phyloP scores from a whole-genome alignment of 345 rosid genomes.

The Toxicodendron radicans region DNA sequence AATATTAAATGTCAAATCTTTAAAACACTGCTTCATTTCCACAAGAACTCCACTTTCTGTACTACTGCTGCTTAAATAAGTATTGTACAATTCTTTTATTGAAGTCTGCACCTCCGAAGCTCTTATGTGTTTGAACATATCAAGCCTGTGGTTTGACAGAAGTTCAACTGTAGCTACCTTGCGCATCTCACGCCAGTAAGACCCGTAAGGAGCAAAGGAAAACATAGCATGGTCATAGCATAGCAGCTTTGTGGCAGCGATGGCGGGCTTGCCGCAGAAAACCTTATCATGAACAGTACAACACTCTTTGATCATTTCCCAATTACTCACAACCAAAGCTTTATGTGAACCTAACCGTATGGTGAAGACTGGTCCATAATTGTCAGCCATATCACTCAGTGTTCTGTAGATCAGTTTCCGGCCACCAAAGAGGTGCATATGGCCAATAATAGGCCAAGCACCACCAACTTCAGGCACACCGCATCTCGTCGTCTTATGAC shows the following conservation, averaged over 20 bases:
- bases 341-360: conserved; percentile 35
- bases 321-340: conserved; percentile 37
- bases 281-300: conserved; percentile 36
- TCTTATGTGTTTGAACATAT: conserved; percentile 28
- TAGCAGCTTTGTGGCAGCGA: conserved; percentile 8
- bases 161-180: conserved; percentile 28
- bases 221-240: conserved; percentile 31
- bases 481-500: neutral
- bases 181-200: conserved; percentile 40
- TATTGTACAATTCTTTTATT: conserved; percentile 24
- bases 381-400: conserved; percentile 36
- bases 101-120: conserved; percentile 19
- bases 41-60: conserved; percentile 26
- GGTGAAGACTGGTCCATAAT: conserved; percentile 42
- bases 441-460: conserved; percentile 19
- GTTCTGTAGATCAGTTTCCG: conserved; percentile 24
- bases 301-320: conserved; percentile 37
- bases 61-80: conserved; percentile 8
- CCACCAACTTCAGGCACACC: conserved; percentile 10
- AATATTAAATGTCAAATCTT: conserved; percentile 28
- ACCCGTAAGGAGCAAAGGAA: conserved; percentile 29
- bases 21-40: conserved; percentile 35
- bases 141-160: conserved; percentile 31
- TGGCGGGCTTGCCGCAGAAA: conserved; percentile 29
- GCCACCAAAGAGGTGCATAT: conserved; percentile 9